These are phyloP conservation scores for Hevea brasiliensis DNA, from an alignment of 345 rosid species.

Conservation along the genomic window DNA sequence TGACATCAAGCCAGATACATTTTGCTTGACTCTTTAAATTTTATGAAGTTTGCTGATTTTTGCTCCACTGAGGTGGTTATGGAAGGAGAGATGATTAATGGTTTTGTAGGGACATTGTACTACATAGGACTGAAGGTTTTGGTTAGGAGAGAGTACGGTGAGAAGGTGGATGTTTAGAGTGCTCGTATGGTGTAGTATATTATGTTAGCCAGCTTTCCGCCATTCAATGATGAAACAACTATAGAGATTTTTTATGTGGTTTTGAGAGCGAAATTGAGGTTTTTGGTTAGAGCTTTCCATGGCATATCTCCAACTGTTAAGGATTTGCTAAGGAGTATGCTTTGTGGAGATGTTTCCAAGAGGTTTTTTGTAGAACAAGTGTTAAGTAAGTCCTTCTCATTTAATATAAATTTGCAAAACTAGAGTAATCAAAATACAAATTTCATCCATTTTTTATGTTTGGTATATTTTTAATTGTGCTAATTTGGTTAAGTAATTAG, in stretches of 20 bases:
- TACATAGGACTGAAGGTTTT: slow-evolving; percentile 84
- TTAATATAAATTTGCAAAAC: too few species aligned
- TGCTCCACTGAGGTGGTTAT: slow-evolving; percentile 54
- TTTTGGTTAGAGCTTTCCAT: slow-evolving; percentile 49
- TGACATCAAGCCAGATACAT: slow-evolving; percentile 77
- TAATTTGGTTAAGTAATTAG: too few species aligned
- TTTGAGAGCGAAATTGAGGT: slow-evolving; percentile 66
- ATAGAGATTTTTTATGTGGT: slow-evolving; percentile 65
- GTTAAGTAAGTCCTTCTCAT: slow-evolving; percentile 73
- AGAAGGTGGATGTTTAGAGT: slow-evolving; percentile 88
- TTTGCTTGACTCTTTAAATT: slow-evolving; percentile 41
- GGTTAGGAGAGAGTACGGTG: slow-evolving; percentile 59
- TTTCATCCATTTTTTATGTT: background rate
- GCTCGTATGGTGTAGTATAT: slow-evolving; percentile 70
- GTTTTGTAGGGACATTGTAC: slow-evolving; percentile 81
- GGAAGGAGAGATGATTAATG: slow-evolving; percentile 35
- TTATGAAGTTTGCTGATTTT: slow-evolving; percentile 62
- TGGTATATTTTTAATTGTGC: background rate
- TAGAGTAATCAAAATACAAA: too few species aligned
- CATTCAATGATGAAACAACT: slow-evolving; percentile 72
- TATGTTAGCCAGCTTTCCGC: slow-evolving; percentile 71
- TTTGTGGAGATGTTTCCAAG: slow-evolving; percentile 67
- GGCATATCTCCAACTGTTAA: slow-evolving; percentile 51
- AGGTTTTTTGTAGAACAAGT: slow-evolving; percentile 77
- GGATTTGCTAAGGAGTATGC: slow-evolving; percentile 77